Conservation (phyloP, 192 early-diverging fungal species). For the Linnemannia zychae region DNA sequence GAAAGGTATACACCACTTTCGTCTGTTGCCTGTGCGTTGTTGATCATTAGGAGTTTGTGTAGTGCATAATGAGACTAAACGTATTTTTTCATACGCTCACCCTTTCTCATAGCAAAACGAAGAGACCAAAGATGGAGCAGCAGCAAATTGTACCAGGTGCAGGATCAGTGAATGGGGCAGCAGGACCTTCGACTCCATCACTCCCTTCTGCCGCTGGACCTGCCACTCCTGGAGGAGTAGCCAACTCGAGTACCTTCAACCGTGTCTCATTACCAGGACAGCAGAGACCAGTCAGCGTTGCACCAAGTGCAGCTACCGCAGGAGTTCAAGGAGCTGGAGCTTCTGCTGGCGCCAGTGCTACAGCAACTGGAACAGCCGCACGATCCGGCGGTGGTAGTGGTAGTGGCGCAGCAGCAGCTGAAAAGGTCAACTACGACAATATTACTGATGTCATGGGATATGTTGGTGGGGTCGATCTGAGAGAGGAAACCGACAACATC, state of each 20-base stretch:
- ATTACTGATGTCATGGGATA: conserved; percentile 86
- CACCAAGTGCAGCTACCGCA: background rate
- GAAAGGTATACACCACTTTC: conserved; percentile 16
- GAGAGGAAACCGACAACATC: conserved; percentile 74
- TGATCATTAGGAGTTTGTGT: background rate
- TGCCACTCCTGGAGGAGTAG: conserved; percentile 8
- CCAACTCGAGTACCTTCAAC: conserved; percentile 38
- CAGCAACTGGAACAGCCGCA: conserved; percentile 16
- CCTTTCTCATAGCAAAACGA: conserved; percentile 29
- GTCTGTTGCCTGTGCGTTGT: background rate
- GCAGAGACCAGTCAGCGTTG: conserved; percentile 19
- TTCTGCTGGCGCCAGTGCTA: background rate
- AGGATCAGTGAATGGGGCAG: conserved; percentile 9
- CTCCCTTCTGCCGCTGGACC: conserved; percentile 7
- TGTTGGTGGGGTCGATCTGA: conserved; percentile 78
- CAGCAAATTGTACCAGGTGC: conserved; percentile 18
- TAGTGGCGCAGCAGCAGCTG: conserved; percentile 11
- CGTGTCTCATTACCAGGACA: conserved; percentile 48
- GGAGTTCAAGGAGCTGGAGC: conserved; percentile 25
- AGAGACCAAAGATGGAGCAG: conserved; percentile 40
- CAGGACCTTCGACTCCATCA: conserved; percentile 24
- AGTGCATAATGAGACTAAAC: background rate
- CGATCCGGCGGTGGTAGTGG: conserved; percentile 8
- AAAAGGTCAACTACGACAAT: conserved; percentile 65
- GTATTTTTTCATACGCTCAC: too few species aligned